Evolutionary conservation across 1,284 basidiomycete species (phyloP), one percentile per base, ranked within the genome.

Genomic region (Mycosarcoma maydis): DNA sequence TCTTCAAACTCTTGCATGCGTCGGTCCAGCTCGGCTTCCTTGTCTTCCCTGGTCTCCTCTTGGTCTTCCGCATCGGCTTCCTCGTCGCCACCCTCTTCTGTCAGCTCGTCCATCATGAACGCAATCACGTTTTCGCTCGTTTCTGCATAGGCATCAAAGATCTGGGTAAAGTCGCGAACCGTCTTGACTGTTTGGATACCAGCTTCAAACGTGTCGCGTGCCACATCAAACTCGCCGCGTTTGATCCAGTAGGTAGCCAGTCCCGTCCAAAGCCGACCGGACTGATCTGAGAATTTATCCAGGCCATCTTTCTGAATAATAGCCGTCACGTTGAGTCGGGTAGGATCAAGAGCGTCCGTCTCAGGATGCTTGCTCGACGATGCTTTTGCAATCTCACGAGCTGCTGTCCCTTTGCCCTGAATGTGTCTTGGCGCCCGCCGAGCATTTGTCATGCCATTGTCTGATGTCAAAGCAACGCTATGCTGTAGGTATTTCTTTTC

Each of bases 181-280:
- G 96, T 98, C 77, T 98, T 85, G 16, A 98, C 94, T 2, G 85
- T 86, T 10, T 87, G 86, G 67, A 98, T 87, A 9, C 94, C 95
- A 24, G 88, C 84, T 82, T 98, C 96, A 80, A 98, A 98, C 0
- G 90, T 93, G 52, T 86, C 86, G 75, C 88, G 90, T 8, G 91
- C 93, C 54, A 89, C 87, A 52, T 94, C 94, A 77, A 99, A 94
- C 80, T 98, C 95, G 67, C 88, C 92, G 2, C 93, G 89, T 83
- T 97, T 96, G 84, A 96, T 94, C 94, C 94, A 98, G 81, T 96
- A 98, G 0, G 95, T 98, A 3, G 95, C 95, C 32, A 98, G 83
- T 0, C 95, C 95, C 4, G 93, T 92, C 94, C 94, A 99, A 13
- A 99, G 84, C 30, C 92, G 88, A 10, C 96, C 96, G 1, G 94